Conservation (phyloP, 768 basidiomycete genomes). For the Coprinopsis sp. region DNA sequence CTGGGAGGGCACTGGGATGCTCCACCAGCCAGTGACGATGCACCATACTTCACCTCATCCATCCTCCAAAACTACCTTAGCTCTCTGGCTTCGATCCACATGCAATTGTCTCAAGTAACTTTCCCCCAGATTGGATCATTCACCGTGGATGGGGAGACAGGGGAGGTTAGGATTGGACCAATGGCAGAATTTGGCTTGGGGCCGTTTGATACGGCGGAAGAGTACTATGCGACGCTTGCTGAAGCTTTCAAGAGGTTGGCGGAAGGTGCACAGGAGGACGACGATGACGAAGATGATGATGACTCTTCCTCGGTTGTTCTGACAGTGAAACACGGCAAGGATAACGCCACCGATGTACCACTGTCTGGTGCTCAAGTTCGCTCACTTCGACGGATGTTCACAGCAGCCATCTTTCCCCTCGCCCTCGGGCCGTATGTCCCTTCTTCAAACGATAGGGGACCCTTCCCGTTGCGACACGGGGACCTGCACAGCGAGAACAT, state of each 20-base stretch:
- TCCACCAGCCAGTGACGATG: conserved; percentile 32
- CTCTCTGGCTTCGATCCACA: conserved; percentile 38
- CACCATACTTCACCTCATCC: conserved; percentile 20
- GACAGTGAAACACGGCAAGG: conserved; percentile 3
- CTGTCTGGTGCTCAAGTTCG: conserved; percentile 2
- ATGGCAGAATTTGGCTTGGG: conserved; percentile 39
- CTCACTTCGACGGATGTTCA: conserved; percentile 30
- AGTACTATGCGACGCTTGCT: conserved; percentile 35
- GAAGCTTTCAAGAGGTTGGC: conserved; percentile 38
- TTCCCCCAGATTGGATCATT: conserved; percentile 38
- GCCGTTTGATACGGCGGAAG: conserved; percentile 34
- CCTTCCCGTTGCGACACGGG: conserved; percentile 40
- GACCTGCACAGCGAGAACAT: conserved; percentile 40
- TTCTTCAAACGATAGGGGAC: conserved; percentile 33
- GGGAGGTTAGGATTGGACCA: conserved; percentile 33
- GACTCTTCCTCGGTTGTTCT: conserved; percentile 7
- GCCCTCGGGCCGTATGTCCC: conserved; percentile 39
- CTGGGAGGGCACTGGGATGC: conserved; percentile 20
- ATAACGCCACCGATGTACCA: background rate
- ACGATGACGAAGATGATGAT: conserved; percentile 22
- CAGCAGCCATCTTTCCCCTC: conserved; percentile 35
- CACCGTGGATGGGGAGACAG: conserved; percentile 26
- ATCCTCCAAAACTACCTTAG: conserved; percentile 35
- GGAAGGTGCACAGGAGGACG: conserved; percentile 26
- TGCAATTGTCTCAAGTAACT: conserved; percentile 35